Base-by-base conservation (phyloP, 2,329 filamentous ascomycete species). In the Trichoderma afroharzianum region DNA sequence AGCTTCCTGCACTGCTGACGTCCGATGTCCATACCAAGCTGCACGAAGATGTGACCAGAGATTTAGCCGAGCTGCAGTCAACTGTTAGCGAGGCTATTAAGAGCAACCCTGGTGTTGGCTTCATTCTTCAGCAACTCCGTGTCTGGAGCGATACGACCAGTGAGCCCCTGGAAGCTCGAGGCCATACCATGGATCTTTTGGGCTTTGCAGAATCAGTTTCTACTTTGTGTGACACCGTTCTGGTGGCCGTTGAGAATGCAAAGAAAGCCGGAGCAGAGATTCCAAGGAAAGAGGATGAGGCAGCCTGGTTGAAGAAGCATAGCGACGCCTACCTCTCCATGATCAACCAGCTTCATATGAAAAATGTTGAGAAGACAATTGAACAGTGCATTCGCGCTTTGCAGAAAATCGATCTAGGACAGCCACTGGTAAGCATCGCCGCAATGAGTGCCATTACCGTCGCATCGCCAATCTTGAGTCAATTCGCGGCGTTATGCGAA, bases 201-300 rank as follows among this genome's bases (percentile, higher is more conserved):
- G 78, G 81, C 0, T 87, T 94, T 58, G 87, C 90, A 55, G 81
- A 85, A 15, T 83, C 85, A 4, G 80, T 94, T 2, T 87, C 93
- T 47, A 87, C 81, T 1, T 84, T 92, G n/a, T 88, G 91, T 61
- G 93, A 97, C 80, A 88, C 89, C 63, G 88, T 95, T 32, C 88
- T 98, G 2, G 92, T 95, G 43, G 91, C 92, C 1, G 86, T 97
- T 62, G 94, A 98, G 79, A 89, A 91, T 74, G 86, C 92, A 59
- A 88, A 89, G 71, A 88, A 88, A 72, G 82, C 85, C 3, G 82
- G 89, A 9, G 80, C 83, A 12, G 83, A 84, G 3, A 76, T 81
- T 55, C 77, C 75, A 1, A 76, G 73, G 4, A 81, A 79, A 32
- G 79, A 80, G n/a, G 78, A 80, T n/a, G 79, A 82, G 55, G 72